Evolutionary conservation across 371 early-diverging fungal genomes (phyloP).

Genomic region (Circinella umbellata): DNA sequence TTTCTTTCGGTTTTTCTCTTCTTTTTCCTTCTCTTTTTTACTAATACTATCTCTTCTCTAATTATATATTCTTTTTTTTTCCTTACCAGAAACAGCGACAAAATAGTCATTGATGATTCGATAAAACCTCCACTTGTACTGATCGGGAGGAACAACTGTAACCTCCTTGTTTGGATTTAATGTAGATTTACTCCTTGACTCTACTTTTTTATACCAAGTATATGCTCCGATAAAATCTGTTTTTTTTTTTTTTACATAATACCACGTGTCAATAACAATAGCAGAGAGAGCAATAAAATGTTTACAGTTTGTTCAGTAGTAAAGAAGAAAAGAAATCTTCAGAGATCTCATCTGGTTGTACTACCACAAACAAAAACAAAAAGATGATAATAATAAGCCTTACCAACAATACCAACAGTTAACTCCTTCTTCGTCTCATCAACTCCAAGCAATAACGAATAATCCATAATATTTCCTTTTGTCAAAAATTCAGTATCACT

Average conservation of each 20-base stretch:
- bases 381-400: conserved; percentile 58
- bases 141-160: conserved; percentile 89
- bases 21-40: neutral
- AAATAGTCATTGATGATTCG: conserved; percentile 88
- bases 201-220: conserved; percentile 95
- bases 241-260: neutral
- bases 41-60: too few relatives aligned
- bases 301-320: too few relatives aligned
- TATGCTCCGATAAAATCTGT: conserved; percentile 92
- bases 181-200: conserved; percentile 90
- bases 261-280: conserved; percentile 2
- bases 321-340: neutral
- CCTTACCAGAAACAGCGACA: conserved; percentile 70
- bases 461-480: conserved; percentile 92
- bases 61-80: too few relatives aligned
- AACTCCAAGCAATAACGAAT: conserved; percentile 89
- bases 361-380: neutral
- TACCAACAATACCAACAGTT: conserved; percentile 87
- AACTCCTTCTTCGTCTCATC: conserved; percentile 80
- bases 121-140: conserved; percentile 87
- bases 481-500: conserved; percentile 89
- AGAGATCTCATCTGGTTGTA: conserved; percentile 1
- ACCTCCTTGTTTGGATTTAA: conserved; percentile 77
- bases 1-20: too few relatives aligned
- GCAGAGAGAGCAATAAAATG: neutral